These are phyloP conservation scores for Mycena haematopus DNA, from an alignment of 768 basidiomycete genomes.

Conservation along the genomic window DNA sequence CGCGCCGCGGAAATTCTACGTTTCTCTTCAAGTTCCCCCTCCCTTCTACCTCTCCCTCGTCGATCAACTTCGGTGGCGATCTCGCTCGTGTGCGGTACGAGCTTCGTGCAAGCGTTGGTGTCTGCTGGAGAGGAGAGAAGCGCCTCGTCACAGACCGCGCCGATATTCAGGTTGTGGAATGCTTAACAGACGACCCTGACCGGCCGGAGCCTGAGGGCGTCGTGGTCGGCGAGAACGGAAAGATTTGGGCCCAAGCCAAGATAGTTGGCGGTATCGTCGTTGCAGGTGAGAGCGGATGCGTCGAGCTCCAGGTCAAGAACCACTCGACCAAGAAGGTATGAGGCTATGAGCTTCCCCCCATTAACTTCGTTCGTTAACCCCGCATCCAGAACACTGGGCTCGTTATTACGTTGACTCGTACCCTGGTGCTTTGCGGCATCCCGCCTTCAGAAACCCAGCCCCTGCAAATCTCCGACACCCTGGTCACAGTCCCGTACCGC, in stretches of 20 bases:
- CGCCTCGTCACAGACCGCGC: slow-evolving; percentile 68
- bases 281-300: slow-evolving; percentile 71
- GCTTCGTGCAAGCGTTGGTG: slow-evolving; percentile 72
- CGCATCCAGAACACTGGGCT: slow-evolving; percentile 68
- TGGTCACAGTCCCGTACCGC: slow-evolving; percentile 72
- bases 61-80: slow-evolving; percentile 73
- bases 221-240: slow-evolving; percentile 78
- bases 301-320: slow-evolving; percentile 84
- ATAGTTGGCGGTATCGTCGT: slow-evolving; percentile 68
- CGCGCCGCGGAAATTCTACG: slow-evolving; percentile 76
- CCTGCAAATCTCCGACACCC: slow-evolving; percentile 69
- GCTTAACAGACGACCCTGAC: slow-evolving; percentile 45
- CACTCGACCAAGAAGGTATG: slow-evolving; percentile 81
- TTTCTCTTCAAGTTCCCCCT: slow-evolving; percentile 84
- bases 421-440: slow-evolving; percentile 59
- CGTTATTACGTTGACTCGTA: slow-evolving; percentile 63
- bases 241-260: slow-evolving; percentile 76
- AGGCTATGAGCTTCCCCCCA: slow-evolving; percentile 19
- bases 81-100: slow-evolving; percentile 77
- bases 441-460: slow-evolving; percentile 49
- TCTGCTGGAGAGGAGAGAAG: slow-evolving; percentile 78
- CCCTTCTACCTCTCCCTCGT: slow-evolving; percentile 69
- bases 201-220: slow-evolving; percentile 60
- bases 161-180: slow-evolving; percentile 71
- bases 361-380: slow-evolving; percentile 12